Percentiles rank a stretch among this genome's conserved stretches.
Evolutionary conservation across 2,329 filamentous ascomycete genomes (phyloP).

Genomic region (Calonectria naviculata): DNA sequence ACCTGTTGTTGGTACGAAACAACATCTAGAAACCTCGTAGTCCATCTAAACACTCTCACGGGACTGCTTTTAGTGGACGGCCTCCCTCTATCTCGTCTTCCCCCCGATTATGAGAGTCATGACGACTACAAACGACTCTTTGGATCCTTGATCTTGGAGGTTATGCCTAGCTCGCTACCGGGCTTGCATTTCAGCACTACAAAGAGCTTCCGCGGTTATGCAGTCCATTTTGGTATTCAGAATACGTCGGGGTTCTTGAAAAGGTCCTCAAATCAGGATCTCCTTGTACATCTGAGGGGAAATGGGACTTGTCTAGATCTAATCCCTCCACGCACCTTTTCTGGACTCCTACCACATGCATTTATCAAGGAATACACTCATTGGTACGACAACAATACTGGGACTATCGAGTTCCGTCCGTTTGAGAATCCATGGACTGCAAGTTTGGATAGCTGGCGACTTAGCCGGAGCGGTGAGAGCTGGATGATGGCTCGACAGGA

Average conservation of each 20-base stretch:
- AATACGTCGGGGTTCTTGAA: no score
- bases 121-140: conserved; percentile 27
- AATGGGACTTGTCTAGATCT: conserved; percentile 38
- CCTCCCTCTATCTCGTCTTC: conserved; percentile 20
- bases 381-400: conserved; percentile 53
- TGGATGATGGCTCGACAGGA: conserved; percentile 14
- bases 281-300: conserved; percentile 46
- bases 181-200: conserved; percentile 55
- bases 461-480: conserved; percentile 27
- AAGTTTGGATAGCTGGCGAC: conserved; percentile 31
- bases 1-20: conserved; percentile 30
- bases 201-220: conserved; percentile 36
- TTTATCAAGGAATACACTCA: conserved; percentile 56
- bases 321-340: conserved; percentile 46
- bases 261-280: conserved; percentile 31
- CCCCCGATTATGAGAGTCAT: conserved; percentile 12
- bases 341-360: conserved; percentile 41
- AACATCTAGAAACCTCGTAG: background rate
- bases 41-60: conserved; percentile 26
- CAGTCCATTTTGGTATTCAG: conserved; percentile 44
- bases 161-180: conserved; percentile 27
- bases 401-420: conserved; percentile 47
- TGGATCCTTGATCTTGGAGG: conserved; percentile 20
- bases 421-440: conserved; percentile 39
- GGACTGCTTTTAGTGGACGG: conserved; percentile 26